Evolutionary conservation across 805 yeast species (phyloP).

Genomic region (Lachancea thermotolerans): DNA sequence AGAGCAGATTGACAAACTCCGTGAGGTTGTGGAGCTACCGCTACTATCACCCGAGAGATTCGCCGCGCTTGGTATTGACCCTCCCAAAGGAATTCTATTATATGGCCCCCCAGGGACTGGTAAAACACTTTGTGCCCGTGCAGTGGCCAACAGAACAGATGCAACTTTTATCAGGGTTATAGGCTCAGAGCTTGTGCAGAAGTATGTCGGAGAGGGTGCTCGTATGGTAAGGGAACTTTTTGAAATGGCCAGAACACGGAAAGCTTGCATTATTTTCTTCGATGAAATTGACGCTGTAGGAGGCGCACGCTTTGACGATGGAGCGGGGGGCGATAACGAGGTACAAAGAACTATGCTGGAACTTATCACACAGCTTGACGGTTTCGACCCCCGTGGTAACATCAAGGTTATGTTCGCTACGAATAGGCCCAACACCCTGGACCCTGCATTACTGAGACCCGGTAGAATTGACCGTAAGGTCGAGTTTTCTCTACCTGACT

Average conservation of each 20-base stretch:
- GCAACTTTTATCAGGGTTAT: constrained; percentile 97
- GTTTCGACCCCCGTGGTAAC: constrained; percentile 97
- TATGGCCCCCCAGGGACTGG: constrained; percentile 99
- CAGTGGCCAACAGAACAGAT: constrained; percentile 98
- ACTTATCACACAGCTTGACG: constrained; percentile 94
- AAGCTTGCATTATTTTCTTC: constrained; percentile 95
- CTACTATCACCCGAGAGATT: constrained; percentile 92
- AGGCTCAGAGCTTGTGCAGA: constrained; percentile 97
- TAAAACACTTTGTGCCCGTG: constrained; percentile 96
- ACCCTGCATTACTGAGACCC: constrained; percentile 95
- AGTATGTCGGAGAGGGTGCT: constrained; percentile 99
- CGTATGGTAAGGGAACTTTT: constrained; percentile 98
- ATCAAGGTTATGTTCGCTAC: constrained; percentile 99
- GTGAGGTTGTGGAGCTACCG: constrained; percentile 95
- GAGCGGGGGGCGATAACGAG: constrained; percentile 99
- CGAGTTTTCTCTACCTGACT: constrained; percentile 91
- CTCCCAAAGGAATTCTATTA: constrained; percentile 93
- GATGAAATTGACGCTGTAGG: constrained; percentile 99
- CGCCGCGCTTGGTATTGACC: constrained; percentile 95
- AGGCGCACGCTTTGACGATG: constrained; percentile 99
- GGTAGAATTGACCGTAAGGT: constrained; percentile 99
- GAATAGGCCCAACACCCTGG: constrained; percentile 94
- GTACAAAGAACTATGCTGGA: constrained; percentile 99
- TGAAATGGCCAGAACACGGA: constrained; percentile 98
- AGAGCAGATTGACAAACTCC: constrained; percentile 92